Evolutionary conservation across 208 protist genomes (phyloP).

Genomic region (Leishmania amazonensis): DNA sequence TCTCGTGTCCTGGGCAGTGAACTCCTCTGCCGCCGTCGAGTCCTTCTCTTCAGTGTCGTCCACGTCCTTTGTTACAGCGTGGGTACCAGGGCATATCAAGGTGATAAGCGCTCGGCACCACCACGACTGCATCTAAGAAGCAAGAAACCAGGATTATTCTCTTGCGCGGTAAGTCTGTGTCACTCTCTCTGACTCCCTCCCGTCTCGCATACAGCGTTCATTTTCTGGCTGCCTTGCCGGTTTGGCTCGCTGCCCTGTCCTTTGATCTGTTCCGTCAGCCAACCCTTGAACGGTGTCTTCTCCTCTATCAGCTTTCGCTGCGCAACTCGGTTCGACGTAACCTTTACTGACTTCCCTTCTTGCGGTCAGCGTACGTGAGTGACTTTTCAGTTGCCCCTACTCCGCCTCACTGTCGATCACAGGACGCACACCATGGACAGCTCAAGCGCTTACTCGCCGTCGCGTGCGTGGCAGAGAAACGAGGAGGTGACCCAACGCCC

Average conservation of each 20-base stretch:
- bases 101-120: background rate
- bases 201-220: background rate
- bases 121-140: background rate
- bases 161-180: background rate
- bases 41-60: background rate
- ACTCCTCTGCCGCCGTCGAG: background rate
- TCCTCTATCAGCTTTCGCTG: background rate
- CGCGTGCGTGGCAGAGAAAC: background rate
- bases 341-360: background rate
- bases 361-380: background rate
- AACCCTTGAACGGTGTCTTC: background rate
- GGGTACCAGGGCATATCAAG: background rate
- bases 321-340: background rate
- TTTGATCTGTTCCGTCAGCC: background rate
- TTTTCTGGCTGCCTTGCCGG: background rate
- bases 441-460: background rate
- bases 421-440: background rate
- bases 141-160: background rate
- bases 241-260: background rate
- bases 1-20: background rate
- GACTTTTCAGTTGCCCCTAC: background rate
- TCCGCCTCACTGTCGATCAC: too few species aligned
- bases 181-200: background rate
- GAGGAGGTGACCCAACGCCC: slow-evolving; percentile 7
- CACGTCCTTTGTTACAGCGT: background rate